These are phyloP conservation scores for Nannochloris sp. DNA, from an alignment of 139 green algal genomes.

Conservation along the genomic window DNA sequence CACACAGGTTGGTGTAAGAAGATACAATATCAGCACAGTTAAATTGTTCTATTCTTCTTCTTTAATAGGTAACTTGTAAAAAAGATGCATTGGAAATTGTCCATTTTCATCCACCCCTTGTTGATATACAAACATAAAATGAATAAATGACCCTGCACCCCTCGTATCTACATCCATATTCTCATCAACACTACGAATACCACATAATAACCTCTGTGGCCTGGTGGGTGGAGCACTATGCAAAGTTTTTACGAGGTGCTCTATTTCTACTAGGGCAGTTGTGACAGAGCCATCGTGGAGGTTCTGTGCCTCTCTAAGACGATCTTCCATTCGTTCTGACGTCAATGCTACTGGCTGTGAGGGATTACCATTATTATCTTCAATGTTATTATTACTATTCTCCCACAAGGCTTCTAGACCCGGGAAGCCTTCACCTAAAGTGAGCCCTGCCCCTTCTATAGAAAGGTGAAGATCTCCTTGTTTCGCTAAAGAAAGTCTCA, in stretches of 20 bases:
- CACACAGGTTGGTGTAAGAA: too few relatives aligned
- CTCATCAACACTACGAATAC: constrained; percentile 32
- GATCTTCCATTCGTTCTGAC: constrained; percentile 24
- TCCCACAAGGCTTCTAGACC: neutral
- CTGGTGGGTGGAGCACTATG: constrained; percentile 39
- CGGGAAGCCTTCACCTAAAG: neutral
- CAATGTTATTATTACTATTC: too few relatives aligned
- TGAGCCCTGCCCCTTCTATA: neutral
- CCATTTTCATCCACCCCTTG: neutral
- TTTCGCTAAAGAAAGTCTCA: constrained; percentile 36
- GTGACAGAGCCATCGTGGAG: constrained; percentile 16
- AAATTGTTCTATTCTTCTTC: neutral
- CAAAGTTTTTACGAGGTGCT: constrained; percentile 54
- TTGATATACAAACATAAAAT: constrained; percentile 1
- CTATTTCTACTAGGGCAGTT: constrained; percentile 40
- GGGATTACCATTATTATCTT: too few relatives aligned
- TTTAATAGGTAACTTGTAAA: neutral
- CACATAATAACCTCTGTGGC: constrained; percentile 47
- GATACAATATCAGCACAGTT: too few relatives aligned
- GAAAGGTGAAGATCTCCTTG: constrained; percentile 49
- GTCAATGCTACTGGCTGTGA: too few relatives aligned
- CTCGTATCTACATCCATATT: constrained; percentile 30
- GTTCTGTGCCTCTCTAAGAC: constrained; percentile 42
- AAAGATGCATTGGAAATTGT: neutral
- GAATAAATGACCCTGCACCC: neutral